A percentile compares a stretch with the other conserved stretches of the same genome.
Conservation (phyloP, 2,329 filamentous ascomycete genomes). For the Chrysoporthe cubensis region DNA sequence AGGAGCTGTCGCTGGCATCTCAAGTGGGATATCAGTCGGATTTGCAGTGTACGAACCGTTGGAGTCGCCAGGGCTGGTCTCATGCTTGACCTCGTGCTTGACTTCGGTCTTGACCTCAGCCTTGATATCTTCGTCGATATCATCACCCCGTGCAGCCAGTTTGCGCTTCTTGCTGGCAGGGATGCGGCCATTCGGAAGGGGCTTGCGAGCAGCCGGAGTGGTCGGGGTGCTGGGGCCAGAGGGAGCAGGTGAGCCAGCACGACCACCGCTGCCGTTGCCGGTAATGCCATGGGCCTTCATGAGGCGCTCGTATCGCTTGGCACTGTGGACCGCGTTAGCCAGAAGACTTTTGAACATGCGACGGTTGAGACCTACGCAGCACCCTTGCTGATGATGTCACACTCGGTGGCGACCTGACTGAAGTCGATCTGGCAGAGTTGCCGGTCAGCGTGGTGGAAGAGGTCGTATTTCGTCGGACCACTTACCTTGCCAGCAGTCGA, state of each 20-base stretch:
- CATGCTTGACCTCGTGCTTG: slow-evolving; percentile 26
- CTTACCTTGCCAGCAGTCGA: slow-evolving; percentile 63
- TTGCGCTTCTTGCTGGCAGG: slow-evolving; percentile 34
- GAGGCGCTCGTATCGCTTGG: slow-evolving; percentile 70
- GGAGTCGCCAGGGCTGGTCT: slow-evolving; percentile 24
- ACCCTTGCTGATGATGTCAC: slow-evolving; percentile 65
- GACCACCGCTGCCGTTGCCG: slow-evolving; percentile 33
- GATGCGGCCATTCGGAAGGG: slow-evolving; percentile 1
- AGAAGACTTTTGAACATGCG: background rate
- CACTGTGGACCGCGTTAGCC: slow-evolving; percentile 44
- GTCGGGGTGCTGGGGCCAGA: slow-evolving; percentile 21
- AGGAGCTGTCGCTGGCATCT: slow-evolving; percentile 1
- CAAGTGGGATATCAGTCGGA: background rate
- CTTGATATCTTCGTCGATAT: slow-evolving; percentile 31
- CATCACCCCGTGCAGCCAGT: slow-evolving; percentile 20
- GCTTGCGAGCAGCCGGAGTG: slow-evolving; percentile 24
- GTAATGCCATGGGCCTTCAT: slow-evolving; percentile 61
- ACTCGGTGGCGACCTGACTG: slow-evolving; percentile 64
- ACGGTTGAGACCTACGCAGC: slow-evolving; percentile 65
- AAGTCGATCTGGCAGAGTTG: slow-evolving; percentile 62
- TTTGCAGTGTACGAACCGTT: slow-evolving; percentile 29
- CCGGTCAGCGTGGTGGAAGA: slow-evolving; percentile 26
- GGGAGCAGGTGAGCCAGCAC: slow-evolving; percentile 21
- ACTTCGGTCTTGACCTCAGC: slow-evolving; percentile 9
- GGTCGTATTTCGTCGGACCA: background rate